Percentiles rank a stretch among this genome's conserved stretches.
Evolutionary conservation across 345 rosid genomes (phyloP).

Genomic region (Rhodamnia rubescens): DNA sequence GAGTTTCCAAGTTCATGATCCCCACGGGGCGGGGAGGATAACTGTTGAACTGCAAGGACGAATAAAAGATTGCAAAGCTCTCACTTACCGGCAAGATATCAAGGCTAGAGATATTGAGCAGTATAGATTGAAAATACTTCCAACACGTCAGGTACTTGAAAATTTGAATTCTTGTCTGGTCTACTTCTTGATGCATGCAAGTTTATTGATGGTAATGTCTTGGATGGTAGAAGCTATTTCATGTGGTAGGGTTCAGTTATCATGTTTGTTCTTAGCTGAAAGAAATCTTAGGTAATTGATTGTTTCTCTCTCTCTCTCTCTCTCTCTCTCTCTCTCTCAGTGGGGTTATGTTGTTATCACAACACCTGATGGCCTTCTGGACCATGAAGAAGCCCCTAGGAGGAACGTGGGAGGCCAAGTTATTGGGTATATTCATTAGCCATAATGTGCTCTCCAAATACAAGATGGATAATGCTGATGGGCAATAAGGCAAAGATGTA

Average conservation of each 20-base stretch:
- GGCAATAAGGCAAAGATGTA: not conserved
- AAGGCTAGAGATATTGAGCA: slow-evolving; percentile 63
- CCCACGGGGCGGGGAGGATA: slow-evolving; percentile 84
- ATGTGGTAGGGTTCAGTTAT: not conserved
- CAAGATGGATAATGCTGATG: not conserved
- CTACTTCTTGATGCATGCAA: not conserved
- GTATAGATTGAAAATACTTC: slow-evolving; percentile 60
- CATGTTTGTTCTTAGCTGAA: not conserved
- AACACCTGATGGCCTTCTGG: slow-evolving; percentile 90
- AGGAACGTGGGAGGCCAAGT: slow-evolving; percentile 87
- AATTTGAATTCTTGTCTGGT: not conserved
- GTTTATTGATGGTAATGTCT: not conserved
- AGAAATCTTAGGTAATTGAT: not conserved
- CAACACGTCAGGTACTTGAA: slow-evolving; percentile 61
- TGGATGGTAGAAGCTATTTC: not conserved
- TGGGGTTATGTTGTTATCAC: slow-evolving; percentile 91
- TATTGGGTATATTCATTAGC: slow-evolving; percentile 77
- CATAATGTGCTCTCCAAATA: not conserved
- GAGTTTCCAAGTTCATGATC: slow-evolving; percentile 61
- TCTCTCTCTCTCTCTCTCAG: slow-evolving; percentile 17
- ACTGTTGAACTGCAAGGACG: slow-evolving; percentile 81
- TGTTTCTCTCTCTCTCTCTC: not conserved
- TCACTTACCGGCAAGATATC: slow-evolving; percentile 80
- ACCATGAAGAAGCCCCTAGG: slow-evolving; percentile 78
- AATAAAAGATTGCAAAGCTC: slow-evolving; percentile 70